These are phyloP conservation scores for Phytophthora pini DNA, from an alignment of 352 stramenopile species.

Conservation along the genomic window DNA sequence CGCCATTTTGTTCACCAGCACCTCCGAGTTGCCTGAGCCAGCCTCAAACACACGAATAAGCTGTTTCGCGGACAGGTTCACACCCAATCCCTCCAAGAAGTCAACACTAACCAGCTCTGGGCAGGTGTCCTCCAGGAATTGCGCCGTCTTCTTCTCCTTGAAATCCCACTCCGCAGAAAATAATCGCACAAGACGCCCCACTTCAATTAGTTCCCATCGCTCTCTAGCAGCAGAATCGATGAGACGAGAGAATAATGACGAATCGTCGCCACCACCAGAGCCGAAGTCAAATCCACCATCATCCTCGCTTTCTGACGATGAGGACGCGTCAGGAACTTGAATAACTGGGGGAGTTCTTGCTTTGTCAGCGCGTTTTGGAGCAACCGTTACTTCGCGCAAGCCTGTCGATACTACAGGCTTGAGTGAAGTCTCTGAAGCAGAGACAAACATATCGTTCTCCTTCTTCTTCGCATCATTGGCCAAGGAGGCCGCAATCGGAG, in stretches of 20 bases:
- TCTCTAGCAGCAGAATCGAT: conserved; percentile 82
- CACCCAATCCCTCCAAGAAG: conserved; percentile 82
- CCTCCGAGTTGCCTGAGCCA: conserved; percentile 58
- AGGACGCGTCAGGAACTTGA: conserved; percentile 18
- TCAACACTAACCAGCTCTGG: conserved; percentile 86
- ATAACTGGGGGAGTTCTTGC: not conserved
- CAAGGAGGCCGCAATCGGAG: conserved; percentile 28
- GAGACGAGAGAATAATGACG: conserved; percentile 70
- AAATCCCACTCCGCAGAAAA: conserved; percentile 69
- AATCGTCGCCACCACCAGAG: conserved; percentile 7
- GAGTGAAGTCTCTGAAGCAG: conserved; percentile 12
- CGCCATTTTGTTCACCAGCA: conserved; percentile 81
- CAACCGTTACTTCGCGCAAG: not conserved
- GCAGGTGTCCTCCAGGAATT: conserved; percentile 66
- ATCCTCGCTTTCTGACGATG: conserved; percentile 33
- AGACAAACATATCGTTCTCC: conserved; percentile 27
- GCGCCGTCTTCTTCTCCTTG: conserved; percentile 61
- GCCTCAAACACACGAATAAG: conserved; percentile 76
- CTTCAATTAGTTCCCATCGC: conserved; percentile 78
- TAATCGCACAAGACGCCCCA: conserved; percentile 81
- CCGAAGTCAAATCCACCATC: conserved; percentile 16
- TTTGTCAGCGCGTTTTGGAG: conserved; percentile 4
- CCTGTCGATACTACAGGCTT: too few relatives aligned
- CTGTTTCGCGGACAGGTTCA: conserved; percentile 58
- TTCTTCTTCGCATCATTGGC: conserved; percentile 25